Base-by-base conservation (phyloP, 495 filamentous ascomycete genomes). In the Xylaria acuta region DNA sequence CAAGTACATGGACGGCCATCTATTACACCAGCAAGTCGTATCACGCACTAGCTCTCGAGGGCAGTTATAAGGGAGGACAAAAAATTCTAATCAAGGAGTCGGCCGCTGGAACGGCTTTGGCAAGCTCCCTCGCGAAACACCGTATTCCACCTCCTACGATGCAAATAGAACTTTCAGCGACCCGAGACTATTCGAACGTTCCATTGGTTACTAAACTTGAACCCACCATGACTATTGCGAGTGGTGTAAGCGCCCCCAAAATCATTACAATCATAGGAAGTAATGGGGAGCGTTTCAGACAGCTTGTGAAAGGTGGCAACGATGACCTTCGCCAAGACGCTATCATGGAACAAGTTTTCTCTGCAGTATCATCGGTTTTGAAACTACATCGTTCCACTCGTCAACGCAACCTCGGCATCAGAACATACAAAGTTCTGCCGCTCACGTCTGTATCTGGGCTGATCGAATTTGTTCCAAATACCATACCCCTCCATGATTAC, bases 341-440 rank as follows among this genome's bases (percentile, higher is more conserved):
- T 22, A 99, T 99, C 83, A 99, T 99, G 97, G 97, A 98, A 80
- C 96, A 99, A 82, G 96, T 99, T 40, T 99, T 98, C 82, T 93
- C 93, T 62, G 93, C 97, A 87, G 96, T 98, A 38, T 97, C 92
- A 76, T 91, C 92, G 67, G 90, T 98, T 6, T 86, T 99, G 32
- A 92, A 92, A 81, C 91, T 92, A 32, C 92, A 97, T 75, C 89
- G 92, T 62, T 89, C 92, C 14, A 97, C 97, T 8, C 90, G 93
- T 12, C 94, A 97, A 75, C 92, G 96, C 2, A 92, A 95, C 73
- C 86, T 99, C 27, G 90, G 90, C 3, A 94, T 99, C 76, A 84
- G 96, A 40, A 97, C 96, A 1, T 99, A 99, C 86, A 97, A 97
- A 78, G 96, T 99, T 22, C 84, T 98, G 12, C 96, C 96, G 0